A percentile compares a stretch with the other conserved stretches of the same genome.
phyloP scores from a whole-genome alignment of 192 early-diverging fungal genomes.

The Backusella liffmaniae region DNA sequence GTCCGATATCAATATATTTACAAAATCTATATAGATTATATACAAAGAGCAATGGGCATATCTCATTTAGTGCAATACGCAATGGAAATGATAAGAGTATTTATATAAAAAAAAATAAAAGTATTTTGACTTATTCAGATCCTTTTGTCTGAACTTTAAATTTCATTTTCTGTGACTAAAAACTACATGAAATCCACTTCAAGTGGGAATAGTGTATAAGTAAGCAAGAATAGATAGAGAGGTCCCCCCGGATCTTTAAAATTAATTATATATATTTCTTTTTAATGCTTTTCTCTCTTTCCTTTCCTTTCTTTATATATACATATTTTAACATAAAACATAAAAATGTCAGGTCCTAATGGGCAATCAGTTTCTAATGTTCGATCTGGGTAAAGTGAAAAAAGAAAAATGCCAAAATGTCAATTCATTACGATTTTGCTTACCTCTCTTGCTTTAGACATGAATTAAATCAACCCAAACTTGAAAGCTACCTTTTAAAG shows the following conservation, averaged over 20 bases:
- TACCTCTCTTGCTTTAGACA: constrained; percentile 31
- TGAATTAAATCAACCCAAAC: constrained; percentile 56
- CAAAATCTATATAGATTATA: no score
- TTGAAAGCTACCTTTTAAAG: constrained; percentile 60
- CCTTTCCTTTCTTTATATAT: not conserved
- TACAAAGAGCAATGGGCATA: no score
- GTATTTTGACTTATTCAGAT: no score
- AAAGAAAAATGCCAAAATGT: not conserved
- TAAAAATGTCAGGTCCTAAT: constrained; percentile 3
- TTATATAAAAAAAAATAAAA: not conserved
- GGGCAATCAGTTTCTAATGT: constrained; percentile 32
- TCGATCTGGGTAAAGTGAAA: constrained; percentile 27
- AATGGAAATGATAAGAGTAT: not conserved
- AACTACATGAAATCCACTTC: not conserved
- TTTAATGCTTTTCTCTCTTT: not conserved
- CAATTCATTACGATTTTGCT: not conserved
- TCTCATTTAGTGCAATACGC: no score
- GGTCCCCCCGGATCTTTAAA: not conserved
- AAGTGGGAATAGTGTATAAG: constrained; percentile 7
- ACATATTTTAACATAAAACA: not conserved
- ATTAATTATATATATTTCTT: not conserved
- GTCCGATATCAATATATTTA: no score
- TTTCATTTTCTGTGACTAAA: constrained; percentile 7
- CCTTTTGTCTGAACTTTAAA: not conserved
- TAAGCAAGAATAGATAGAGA: constrained; percentile 4